Evolutionary conservation across 2,329 filamentous ascomycete species (phyloP).

Genomic region (Fusarium luffae): DNA sequence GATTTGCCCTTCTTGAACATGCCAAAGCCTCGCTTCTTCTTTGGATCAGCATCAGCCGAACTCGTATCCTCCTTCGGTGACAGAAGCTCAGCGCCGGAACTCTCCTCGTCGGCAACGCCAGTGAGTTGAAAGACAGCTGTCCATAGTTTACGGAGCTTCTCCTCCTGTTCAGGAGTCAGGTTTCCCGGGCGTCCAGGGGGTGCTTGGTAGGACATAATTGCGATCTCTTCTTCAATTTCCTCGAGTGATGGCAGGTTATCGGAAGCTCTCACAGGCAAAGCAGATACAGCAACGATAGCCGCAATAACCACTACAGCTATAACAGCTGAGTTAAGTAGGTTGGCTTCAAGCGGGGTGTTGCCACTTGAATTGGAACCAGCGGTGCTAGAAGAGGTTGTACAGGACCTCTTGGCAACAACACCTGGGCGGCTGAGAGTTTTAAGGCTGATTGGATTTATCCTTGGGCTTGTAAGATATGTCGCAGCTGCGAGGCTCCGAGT

Average conservation of each 20-base stretch:
- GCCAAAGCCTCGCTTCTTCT: conserved; percentile 75
- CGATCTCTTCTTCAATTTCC: conserved; percentile 31
- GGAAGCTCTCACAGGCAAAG: conserved; percentile 24
- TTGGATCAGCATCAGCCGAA: conserved; percentile 62
- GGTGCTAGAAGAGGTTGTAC: conserved; percentile 10
- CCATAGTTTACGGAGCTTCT: conserved; percentile 91
- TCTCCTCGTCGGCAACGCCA: conserved; percentile 61
- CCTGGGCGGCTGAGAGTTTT: neutral
- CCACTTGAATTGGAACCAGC: conserved; percentile 3
- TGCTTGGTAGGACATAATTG: conserved; percentile 55
- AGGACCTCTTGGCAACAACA: conserved; percentile 6
- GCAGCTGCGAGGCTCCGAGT: conserved; percentile 19
- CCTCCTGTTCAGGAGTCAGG: conserved; percentile 88
- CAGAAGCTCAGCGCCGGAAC: conserved; percentile 39
- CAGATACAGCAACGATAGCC: conserved; percentile 26
- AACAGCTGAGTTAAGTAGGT: conserved; percentile 24
- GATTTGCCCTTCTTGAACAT: conserved; percentile 70
- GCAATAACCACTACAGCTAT: conserved; percentile 27
- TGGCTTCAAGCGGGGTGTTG: conserved; percentile 31
- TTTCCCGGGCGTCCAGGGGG: conserved; percentile 83
- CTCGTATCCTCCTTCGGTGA: conserved; percentile 35
- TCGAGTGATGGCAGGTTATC: neutral
- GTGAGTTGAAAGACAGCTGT: conserved; percentile 78
- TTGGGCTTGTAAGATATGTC: neutral
- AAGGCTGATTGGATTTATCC: neutral